Conservation (phyloP, 2,329 filamentous ascomycete genomes). For the Monosporascus sp. region DNA sequence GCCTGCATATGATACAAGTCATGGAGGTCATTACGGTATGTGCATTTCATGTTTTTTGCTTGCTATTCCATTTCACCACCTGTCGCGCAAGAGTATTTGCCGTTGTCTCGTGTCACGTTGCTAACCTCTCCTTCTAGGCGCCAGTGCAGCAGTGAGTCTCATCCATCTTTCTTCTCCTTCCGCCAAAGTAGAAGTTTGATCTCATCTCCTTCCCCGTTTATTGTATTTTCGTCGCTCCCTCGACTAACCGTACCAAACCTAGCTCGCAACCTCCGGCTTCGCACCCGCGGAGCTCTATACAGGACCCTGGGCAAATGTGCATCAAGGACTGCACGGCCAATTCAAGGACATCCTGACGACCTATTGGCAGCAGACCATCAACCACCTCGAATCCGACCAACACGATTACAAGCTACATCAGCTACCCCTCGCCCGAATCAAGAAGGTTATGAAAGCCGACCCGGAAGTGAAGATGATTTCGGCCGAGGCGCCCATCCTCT, state of each 20-base stretch:
- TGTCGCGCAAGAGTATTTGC: conserved; percentile 15
- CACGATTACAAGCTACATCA: conserved; percentile 99
- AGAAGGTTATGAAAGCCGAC: conserved; percentile 99
- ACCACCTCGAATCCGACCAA: conserved; percentile 85
- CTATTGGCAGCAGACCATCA: conserved; percentile 99
- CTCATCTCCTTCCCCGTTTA: not conserved
- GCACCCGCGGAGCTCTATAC: conserved; percentile 92
- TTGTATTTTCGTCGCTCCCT: conserved; percentile 7
- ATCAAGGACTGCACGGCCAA: conserved; percentile 85
- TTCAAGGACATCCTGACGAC: conserved; percentile 98
- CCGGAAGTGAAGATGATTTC: conserved; percentile 99
- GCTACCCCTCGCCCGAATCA: conserved; percentile 93
- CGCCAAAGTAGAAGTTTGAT: conserved; percentile 4
- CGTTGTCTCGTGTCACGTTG: conserved; percentile 24
- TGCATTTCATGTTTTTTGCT: conserved; percentile 18
- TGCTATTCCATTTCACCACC: not conserved
- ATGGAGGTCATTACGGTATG: conserved; percentile 75
- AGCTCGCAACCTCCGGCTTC: conserved; percentile 83
- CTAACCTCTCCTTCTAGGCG: conserved; percentile 34
- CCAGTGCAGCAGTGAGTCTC: conserved; percentile 39
- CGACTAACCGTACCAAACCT: conserved; percentile 12
- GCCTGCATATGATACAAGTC: conserved; percentile 61
- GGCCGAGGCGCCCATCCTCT: conserved; percentile 93
- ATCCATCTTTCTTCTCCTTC: conserved; percentile 14
- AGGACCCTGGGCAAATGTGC: conserved; percentile 94